These are phyloP conservation scores for Rhodotorula sp. DNA, from an alignment of 1,284 basidiomycete genomes.

Conservation along the genomic window DNA sequence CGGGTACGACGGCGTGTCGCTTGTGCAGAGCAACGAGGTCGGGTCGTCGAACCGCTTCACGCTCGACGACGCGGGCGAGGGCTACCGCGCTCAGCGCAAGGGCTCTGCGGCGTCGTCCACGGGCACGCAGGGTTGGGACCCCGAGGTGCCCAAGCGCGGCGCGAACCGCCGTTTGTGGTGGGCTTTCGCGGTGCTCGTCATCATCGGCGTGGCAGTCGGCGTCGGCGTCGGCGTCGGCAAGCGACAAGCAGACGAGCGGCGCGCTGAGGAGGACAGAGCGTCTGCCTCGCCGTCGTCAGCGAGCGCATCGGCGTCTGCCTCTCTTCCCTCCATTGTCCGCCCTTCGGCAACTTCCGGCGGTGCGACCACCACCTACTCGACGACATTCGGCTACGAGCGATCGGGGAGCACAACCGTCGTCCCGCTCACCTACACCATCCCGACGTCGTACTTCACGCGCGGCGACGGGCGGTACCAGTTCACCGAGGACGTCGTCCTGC, in stretches of 20 bases:
- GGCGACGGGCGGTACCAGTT: constrained; percentile 34
- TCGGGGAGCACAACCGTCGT: constrained; percentile 24
- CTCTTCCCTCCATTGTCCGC: neutral
- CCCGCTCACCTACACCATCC: constrained; percentile 35
- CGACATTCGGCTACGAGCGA: constrained; percentile 24
- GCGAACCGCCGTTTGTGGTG: constrained; percentile 19
- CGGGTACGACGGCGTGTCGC: constrained; percentile 12
- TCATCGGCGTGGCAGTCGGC: constrained; percentile 30
- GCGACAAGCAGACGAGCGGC: constrained; percentile 3
- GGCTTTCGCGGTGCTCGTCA: constrained; percentile 9
- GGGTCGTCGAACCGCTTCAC: constrained; percentile 29
- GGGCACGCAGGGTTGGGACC: constrained; percentile 11
- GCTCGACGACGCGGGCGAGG: constrained; percentile 22
- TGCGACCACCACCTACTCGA: constrained; percentile 11
- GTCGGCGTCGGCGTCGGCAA: constrained; percentile 24
- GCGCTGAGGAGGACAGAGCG: neutral
- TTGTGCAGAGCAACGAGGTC: neutral
- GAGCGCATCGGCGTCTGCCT: neutral
- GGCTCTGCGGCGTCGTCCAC: neutral
- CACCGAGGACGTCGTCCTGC: constrained; percentile 35
- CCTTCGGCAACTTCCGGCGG: neutral
- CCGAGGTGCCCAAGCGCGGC: constrained; percentile 8
- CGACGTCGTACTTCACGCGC: constrained; percentile 20
- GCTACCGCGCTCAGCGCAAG: neutral
- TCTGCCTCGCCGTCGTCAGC: neutral